Conservation (phyloP, 306 rosid genomes). For the Clitoria ternatea region DNA sequence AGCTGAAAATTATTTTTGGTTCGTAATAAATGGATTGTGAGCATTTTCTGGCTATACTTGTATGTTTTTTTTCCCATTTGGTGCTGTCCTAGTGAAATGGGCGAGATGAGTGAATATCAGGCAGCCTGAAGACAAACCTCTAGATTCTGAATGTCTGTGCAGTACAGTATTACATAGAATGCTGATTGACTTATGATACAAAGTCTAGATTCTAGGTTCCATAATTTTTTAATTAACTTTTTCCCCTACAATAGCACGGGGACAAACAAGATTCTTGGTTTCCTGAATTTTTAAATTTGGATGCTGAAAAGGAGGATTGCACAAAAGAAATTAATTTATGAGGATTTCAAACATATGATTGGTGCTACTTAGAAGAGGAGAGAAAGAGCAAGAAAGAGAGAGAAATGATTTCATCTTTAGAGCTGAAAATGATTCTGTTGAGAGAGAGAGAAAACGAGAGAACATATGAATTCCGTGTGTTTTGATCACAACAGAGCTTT, state of each 20-base stretch:
- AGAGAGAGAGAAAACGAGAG: too few relatives aligned
- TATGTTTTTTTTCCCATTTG: slow-evolving; percentile 11
- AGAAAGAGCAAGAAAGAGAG: too few relatives aligned
- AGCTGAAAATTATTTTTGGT: slow-evolving; percentile 1
- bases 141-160: background rate
- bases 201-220: background rate
- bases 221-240: too few relatives aligned
- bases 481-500: too few relatives aligned
- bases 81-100: background rate
- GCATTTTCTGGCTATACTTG: background rate
- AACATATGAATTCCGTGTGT: too few relatives aligned
- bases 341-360: background rate
- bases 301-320: background rate
- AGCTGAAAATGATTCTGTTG: too few relatives aligned
- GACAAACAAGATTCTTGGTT: background rate
- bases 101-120: slow-evolving; percentile 5
- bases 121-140: background rate
- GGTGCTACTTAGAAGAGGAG: too few relatives aligned
- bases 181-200: background rate
- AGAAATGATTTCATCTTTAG: too few relatives aligned
- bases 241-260: background rate
- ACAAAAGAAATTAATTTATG: background rate
- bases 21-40: background rate
- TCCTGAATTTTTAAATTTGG: background rate
- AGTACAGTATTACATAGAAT: background rate